These are phyloP conservation scores for Geotrichum citri-aurantii DNA, from an alignment of 1,139 yeast genomes.

Conservation along the genomic window DNA sequence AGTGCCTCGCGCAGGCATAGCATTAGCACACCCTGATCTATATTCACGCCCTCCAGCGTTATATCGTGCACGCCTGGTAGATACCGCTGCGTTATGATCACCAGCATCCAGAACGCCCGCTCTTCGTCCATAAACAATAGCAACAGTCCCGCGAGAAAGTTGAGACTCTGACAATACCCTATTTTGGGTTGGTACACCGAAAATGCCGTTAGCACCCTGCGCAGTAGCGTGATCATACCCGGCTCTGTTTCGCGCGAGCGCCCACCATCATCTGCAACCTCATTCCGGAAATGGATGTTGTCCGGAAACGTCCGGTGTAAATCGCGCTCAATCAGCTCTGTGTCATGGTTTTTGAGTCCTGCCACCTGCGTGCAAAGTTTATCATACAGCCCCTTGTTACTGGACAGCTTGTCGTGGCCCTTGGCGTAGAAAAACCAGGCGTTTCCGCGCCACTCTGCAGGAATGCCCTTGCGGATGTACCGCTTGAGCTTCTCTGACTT, in stretches of 20 bases:
- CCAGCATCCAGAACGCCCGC: conserved; percentile 91
- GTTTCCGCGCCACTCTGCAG: conserved; percentile 94
- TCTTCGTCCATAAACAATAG: conserved; percentile 84
- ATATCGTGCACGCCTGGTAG: conserved; percentile 91
- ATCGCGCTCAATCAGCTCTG: conserved; percentile 91
- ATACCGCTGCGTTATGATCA: conserved; percentile 75
- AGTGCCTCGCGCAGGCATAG: conserved; percentile 76
- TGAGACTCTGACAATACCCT: conserved; percentile 93
- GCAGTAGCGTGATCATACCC: conserved; percentile 58
- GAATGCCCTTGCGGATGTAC: conserved; percentile 86
- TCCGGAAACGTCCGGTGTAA: conserved; percentile 92
- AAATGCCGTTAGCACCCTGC: conserved; percentile 79
- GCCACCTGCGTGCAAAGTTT: conserved; percentile 47
- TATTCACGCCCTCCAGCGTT: conserved; percentile 85
- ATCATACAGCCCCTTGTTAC: conserved; percentile 68
- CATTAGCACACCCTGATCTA: conserved; percentile 93
- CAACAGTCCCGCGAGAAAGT: conserved; percentile 81
- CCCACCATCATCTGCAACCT: not conserved
- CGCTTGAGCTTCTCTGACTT: conserved; percentile 76
- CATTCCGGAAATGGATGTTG: conserved; percentile 60
- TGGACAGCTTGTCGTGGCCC: conserved; percentile 70
- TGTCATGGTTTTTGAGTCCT: conserved; percentile 48
- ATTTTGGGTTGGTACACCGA: conserved; percentile 82
- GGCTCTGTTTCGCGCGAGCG: conserved; percentile 41
- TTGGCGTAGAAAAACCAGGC: conserved; percentile 98